phyloP scores from a whole-genome alignment of 2,329 filamentous ascomycete species.

The Hortaea sp. region DNA sequence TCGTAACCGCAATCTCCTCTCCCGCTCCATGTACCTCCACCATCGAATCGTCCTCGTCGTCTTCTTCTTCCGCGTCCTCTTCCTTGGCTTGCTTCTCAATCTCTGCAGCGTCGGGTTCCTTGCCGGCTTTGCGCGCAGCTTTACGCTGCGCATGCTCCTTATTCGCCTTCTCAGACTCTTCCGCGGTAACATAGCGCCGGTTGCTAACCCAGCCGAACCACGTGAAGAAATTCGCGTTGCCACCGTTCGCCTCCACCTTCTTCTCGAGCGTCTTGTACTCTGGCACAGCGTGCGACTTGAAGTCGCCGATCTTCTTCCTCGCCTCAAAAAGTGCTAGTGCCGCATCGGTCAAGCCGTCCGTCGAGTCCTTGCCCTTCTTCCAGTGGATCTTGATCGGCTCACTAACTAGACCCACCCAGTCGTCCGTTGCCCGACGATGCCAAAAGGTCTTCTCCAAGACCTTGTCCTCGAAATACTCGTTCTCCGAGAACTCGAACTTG shows the following conservation, averaged over 20 bases:
- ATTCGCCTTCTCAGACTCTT: constrained; percentile 56
- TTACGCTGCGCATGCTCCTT: constrained; percentile 53
- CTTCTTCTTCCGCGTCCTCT: constrained; percentile 54
- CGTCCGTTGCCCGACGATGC: constrained; percentile 60
- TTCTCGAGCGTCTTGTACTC: constrained; percentile 46
- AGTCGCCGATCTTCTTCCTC: constrained; percentile 39
- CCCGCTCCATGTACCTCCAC: constrained; percentile 82
- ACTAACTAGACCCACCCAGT: constrained; percentile 68
- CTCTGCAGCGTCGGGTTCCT: constrained; percentile 32
- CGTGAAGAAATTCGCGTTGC: constrained; percentile 67
- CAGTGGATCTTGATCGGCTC: constrained; percentile 82
- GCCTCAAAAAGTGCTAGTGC: constrained; percentile 61
- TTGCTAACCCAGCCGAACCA: constrained; percentile 68
- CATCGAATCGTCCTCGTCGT: constrained; percentile 54
- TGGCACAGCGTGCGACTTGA: constrained; percentile 36
- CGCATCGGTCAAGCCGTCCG: constrained; percentile 65
- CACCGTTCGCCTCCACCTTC: constrained; percentile 37
- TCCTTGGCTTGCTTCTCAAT: constrained; percentile 45
- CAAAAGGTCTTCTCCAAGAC: constrained; percentile 87
- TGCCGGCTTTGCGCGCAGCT: constrained; percentile 31
- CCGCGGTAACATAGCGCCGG: constrained; percentile 58
- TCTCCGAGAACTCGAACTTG: constrained; percentile 68
- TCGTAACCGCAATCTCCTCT: constrained; percentile 67
- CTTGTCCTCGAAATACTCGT: constrained; percentile 70
- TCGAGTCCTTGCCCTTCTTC: constrained; percentile 70